Percentiles rank a stretch among this genome's conserved stretches.
These are phyloP conservation scores for Pistacia vera DNA, from an alignment of 345 rosid genomes.

Conservation along the genomic window DNA sequence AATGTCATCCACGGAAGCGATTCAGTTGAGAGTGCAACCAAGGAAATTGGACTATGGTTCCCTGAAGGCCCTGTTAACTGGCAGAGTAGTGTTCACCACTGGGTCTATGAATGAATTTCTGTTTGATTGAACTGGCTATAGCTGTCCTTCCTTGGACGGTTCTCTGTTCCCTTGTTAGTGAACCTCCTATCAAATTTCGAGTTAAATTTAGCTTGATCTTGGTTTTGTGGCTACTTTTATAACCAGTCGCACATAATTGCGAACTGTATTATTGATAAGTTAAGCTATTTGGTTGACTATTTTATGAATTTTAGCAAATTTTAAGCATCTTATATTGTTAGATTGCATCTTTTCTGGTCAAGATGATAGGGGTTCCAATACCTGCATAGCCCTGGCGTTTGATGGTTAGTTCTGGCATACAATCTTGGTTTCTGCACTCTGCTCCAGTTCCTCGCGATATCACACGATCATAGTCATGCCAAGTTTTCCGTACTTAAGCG, in stretches of 20 bases:
- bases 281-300: neutral
- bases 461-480: too few species aligned
- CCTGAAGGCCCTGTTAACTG: conserved; percentile 76
- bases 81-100: conserved; percentile 76
- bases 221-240: neutral
- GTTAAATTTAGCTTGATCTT: neutral
- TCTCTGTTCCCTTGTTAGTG: neutral
- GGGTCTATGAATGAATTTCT: conserved; percentile 76
- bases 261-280: neutral
- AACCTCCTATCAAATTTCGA: conserved; percentile 11
- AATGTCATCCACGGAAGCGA: conserved; percentile 96
- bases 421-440: too few species aligned
- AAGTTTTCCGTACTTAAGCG: too few species aligned
- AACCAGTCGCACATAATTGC: neutral
- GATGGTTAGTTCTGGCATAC: too few species aligned
- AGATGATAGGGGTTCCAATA: too few species aligned
- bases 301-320: neutral
- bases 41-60: conserved; percentile 96
- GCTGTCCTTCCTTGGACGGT: neutral
- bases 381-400: too few species aligned
- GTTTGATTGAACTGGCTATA: neutral
- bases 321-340: too few species aligned
- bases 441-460: too few species aligned
- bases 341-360: too few species aligned
- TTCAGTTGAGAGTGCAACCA: conserved; percentile 71